Evolutionary conservation across 768 basidiomycete species (phyloP), one percentile per base, ranked within the genome.

Genomic region (Pulveroboletus sp.): DNA sequence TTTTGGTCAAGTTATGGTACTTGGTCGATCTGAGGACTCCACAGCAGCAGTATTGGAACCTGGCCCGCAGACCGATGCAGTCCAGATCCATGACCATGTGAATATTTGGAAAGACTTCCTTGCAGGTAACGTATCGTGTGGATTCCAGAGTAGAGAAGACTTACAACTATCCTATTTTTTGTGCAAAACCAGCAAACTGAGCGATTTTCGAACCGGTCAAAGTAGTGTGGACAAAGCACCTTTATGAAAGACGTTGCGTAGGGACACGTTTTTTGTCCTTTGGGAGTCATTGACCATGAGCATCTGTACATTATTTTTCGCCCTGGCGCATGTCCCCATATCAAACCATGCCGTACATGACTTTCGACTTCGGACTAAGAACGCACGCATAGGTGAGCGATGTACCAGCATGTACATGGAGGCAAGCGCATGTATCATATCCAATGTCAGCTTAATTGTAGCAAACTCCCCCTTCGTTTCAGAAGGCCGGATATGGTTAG

Each of bases 11-110:
- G 28, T 24, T 53, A 5, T 63, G 59, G 62, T 63, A 59, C 51
- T 24, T 43, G 47, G 47, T 41, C 40, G 49, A 59, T 33, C n/a
- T 14, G 6, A 45, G 41, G 11, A 21, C 26, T 6, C 12, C 24
- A 11, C 39, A 41, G 28, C 31, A 40, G 12, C 58, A 50, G 28
- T 27, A n/a, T 15, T n/a, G 39, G 18, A 15, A 14, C 5, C 28
- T n/a, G 31, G 12, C 7, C 14, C 49, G 39, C 40, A 45, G n/a
- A 27, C 45, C 49, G 18, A 42, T 46, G 39, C 41, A 12, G 11
- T 39, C 46, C 21, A 54, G 59, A 46, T 50, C 62, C 39, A 35
- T 50, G 57, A 62, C 54, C n/a, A 11, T 65, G 46, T 63, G 39
- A 54, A 37, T 5, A 5, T 5, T 17, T 21, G 2, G 3, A 27